Base-by-base conservation (phyloP, 306 rosid genomes). In the Ochetophila trinervis region DNA sequence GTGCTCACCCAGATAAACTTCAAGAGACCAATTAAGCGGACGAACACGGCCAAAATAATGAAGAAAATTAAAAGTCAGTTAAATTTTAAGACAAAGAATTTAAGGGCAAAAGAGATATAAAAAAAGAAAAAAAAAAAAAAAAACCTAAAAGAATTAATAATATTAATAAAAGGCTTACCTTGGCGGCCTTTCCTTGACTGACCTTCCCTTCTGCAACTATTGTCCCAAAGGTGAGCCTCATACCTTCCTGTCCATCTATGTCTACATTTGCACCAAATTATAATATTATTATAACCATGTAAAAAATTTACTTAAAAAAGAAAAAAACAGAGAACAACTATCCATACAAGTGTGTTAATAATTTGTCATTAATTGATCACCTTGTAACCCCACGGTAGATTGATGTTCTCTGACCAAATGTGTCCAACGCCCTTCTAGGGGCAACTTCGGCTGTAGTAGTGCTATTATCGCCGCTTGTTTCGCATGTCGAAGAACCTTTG, bases 171-270 rank as follows among this genome's bases (percentile, higher is more conserved):
- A 42, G 6, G 36, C 55, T 68, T 77, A 94, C 99, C 99, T 90
- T 94, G 99, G 61, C 99, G 90, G 52, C 99, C 99, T 79, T 94
- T 94, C 65, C 99, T 88, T 30, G 99, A 94, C 81, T 94, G 99
- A 4, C 99, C 99, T 80, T 94, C 99, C 82, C 99, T 90, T 82
- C 99, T 83, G 63, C 99, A 94, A 57, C 97, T 94, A 63, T 94
- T 94, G 68, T 94, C 99, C 97, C 99, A 94, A 54, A 94, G 90
- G 66, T 94, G 99, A 75, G 99, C 99, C 68, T 94, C 99, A 75
- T 94, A 94, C 63, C 99, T 85, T 40, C 97, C 99, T 1, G 99
- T 94, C 99, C 99, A 94, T 71, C 99, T 83, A 84, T 94, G 99
- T 74, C 99, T 94, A 13, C 51, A 27, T 35, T 65, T 32, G 35